Percentiles rank a stretch among this genome's conserved stretches.
Evolutionary conservation across 2,329 filamentous ascomycete genomes (phyloP).

Genomic region (Penicillium sp.): DNA sequence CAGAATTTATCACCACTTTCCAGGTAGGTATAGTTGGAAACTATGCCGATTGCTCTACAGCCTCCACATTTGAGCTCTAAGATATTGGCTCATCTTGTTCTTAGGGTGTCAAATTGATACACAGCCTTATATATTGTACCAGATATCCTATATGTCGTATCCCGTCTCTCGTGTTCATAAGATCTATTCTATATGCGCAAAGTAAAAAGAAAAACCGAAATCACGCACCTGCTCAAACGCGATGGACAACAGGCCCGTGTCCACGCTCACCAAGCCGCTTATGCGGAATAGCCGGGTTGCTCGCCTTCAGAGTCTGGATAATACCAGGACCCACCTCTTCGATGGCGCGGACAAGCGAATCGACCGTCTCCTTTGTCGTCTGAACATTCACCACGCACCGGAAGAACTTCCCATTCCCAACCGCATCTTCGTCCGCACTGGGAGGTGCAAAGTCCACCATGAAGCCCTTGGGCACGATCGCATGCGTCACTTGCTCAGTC

Average conservation of each 20-base stretch:
- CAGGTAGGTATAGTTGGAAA: not conserved
- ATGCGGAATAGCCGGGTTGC: slow-evolving; percentile 11
- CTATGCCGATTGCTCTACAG: not conserved
- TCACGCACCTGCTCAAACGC: slow-evolving; percentile 3
- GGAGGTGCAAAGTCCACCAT: slow-evolving; percentile 67
- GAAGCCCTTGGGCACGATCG: slow-evolving; percentile 59
- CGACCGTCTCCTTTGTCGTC: slow-evolving; percentile 59
- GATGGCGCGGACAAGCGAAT: slow-evolving; percentile 61
- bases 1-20: not conserved
- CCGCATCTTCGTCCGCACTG: slow-evolving; percentile 47
- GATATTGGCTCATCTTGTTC: not conserved
- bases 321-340: slow-evolving; percentile 45
- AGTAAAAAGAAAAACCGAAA: not conserved
- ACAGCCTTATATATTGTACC: not conserved
- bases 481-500: slow-evolving; percentile 55
- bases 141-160: not conserved
- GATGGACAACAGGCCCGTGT: slow-evolving; percentile 36
- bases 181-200: slow-evolving; percentile 6
- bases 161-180: not conserved
- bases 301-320: slow-evolving; percentile 28
- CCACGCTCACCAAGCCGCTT: slow-evolving; percentile 34
- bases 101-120: not conserved
- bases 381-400: slow-evolving; percentile 65
- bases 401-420: slow-evolving; percentile 63
- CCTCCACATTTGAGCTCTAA: not conserved